Conservation (phyloP, 2,329 filamentous ascomycete species). For the Pestalotiopsis sp. region DNA sequence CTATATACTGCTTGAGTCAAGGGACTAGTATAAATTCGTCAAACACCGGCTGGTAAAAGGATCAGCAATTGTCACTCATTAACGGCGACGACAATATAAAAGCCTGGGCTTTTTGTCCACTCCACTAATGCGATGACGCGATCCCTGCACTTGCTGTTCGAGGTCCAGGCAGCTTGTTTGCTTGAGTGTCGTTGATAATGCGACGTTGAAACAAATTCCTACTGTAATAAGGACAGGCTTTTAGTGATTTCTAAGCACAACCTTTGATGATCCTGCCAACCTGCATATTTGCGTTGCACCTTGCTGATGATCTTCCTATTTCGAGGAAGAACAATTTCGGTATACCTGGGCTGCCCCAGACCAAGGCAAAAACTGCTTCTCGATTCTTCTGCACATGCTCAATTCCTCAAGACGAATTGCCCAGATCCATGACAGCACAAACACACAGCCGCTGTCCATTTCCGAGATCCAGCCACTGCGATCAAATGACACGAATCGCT, state of each 20-base stretch:
- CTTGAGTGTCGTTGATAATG: not conserved
- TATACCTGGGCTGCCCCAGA: not conserved
- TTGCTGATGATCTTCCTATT: not conserved
- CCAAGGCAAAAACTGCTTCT: not conserved
- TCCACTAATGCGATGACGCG: not conserved
- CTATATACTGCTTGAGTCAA: not conserved
- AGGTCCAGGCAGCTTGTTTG: not conserved
- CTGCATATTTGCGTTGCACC: not conserved
- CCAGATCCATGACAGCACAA: not conserved
- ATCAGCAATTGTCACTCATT: not conserved
- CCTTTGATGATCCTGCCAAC: not conserved
- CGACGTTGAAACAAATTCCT: not conserved
- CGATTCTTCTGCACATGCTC: not conserved
- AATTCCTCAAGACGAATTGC: not conserved
- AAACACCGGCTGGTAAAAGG: not conserved
- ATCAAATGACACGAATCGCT: constrained; percentile 16
- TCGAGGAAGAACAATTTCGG: not conserved
- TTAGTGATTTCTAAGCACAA: too few species aligned
- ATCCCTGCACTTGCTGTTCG: not conserved
- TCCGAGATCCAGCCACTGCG: not conserved
- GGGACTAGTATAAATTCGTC: not conserved
- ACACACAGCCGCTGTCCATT: not conserved
- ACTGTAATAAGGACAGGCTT: not conserved
- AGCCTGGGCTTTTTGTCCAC: not conserved
- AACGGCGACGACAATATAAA: not conserved